phyloP scores from a whole-genome alignment of 2,329 filamentous ascomycete species.

The Ophidiomyces ophidiicola region DNA sequence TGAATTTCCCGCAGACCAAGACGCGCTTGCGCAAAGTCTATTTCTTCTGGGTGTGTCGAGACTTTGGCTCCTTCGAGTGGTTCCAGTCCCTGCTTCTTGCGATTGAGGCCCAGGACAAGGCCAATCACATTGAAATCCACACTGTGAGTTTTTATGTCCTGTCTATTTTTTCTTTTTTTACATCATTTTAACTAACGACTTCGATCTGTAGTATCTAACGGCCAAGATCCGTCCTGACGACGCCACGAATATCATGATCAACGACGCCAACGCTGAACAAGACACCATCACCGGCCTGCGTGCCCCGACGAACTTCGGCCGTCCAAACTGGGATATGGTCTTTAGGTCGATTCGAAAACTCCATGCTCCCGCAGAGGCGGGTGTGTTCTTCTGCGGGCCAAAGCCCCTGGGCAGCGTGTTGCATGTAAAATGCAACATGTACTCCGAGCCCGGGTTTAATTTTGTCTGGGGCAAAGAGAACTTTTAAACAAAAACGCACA shows the following conservation, averaged over 20 bases:
- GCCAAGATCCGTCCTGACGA: constrained; percentile 78
- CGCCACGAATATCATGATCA: constrained; percentile 86
- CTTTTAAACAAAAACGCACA: constrained; percentile 32
- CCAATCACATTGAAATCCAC: constrained; percentile 77
- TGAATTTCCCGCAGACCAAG: constrained; percentile 68
- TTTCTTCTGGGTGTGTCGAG: constrained; percentile 86
- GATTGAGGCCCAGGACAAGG: constrained; percentile 74
- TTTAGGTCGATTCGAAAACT: constrained; percentile 73
- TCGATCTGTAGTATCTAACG: constrained; percentile 53
- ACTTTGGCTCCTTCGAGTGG: constrained; percentile 83
- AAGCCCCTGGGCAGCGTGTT: constrained; percentile 64
- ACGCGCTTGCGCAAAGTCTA: constrained; percentile 74
- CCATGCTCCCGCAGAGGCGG: constrained; percentile 58
- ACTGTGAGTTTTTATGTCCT: constrained; percentile 14
- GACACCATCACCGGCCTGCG: constrained; percentile 74
- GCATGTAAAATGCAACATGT: constrained; percentile 79
- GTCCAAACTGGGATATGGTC: constrained; percentile 84
- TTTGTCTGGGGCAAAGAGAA: constrained; percentile 43
- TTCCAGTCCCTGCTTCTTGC: constrained; percentile 72
- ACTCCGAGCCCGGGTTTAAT: constrained; percentile 65
- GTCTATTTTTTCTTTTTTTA: neutral
- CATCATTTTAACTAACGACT: too few species aligned
- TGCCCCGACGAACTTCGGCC: constrained; percentile 68
- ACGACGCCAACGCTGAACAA: constrained; percentile 71
- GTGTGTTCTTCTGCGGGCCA: constrained; percentile 76